Percentiles rank a stretch among this genome's conserved stretches.
Conservation (phyloP, 2,329 filamentous ascomycete genomes). For the Aspergillus sp. region DNA sequence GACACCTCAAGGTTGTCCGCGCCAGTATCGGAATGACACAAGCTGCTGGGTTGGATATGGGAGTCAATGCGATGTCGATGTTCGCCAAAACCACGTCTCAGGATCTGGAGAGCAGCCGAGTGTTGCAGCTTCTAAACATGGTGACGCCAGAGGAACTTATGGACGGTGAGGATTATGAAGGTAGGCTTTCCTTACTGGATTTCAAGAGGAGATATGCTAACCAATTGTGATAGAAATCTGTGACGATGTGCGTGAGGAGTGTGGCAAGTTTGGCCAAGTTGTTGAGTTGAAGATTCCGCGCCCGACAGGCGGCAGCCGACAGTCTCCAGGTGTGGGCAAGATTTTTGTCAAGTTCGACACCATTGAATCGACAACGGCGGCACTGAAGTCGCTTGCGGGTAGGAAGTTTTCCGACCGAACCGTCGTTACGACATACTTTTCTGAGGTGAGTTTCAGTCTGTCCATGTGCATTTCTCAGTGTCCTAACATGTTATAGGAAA, state of each 20-base stretch:
- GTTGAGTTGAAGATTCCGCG: slow-evolving; percentile 90
- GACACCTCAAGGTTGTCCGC: slow-evolving; percentile 78
- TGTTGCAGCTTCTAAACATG: slow-evolving; percentile 96
- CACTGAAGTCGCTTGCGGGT: slow-evolving; percentile 84
- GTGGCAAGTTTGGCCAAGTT: slow-evolving; percentile 82
- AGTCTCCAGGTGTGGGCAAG: slow-evolving; percentile 89
- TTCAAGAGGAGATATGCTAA: slow-evolving; percentile 5
- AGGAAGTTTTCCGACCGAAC: slow-evolving; percentile 96
- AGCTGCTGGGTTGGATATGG: slow-evolving; percentile 86
- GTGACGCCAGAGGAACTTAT: slow-evolving; percentile 93
- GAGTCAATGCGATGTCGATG: slow-evolving; percentile 96
- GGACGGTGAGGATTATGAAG: slow-evolving; percentile 93
- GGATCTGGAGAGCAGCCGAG: slow-evolving; percentile 76
- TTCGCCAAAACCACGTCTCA: slow-evolving; percentile 84
- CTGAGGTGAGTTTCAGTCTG: slow-evolving; percentile 63
- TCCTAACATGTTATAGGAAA: slow-evolving; percentile 62
- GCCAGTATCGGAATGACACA: slow-evolving; percentile 95
- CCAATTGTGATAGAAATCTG: slow-evolving; percentile 71
- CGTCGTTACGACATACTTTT: slow-evolving; percentile 94
- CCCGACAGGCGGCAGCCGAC: slow-evolving; percentile 76
- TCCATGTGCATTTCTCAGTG: neutral
- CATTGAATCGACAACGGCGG: slow-evolving; percentile 75
- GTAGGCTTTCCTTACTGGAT: slow-evolving; percentile 51
- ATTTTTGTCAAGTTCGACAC: slow-evolving; percentile 94
- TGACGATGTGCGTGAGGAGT: slow-evolving; percentile 92